Evolutionary conservation across 345 rosid genomes (phyloP), one percentile per base, ranked within the genome.

Genomic region (Aegle marmelos): DNA sequence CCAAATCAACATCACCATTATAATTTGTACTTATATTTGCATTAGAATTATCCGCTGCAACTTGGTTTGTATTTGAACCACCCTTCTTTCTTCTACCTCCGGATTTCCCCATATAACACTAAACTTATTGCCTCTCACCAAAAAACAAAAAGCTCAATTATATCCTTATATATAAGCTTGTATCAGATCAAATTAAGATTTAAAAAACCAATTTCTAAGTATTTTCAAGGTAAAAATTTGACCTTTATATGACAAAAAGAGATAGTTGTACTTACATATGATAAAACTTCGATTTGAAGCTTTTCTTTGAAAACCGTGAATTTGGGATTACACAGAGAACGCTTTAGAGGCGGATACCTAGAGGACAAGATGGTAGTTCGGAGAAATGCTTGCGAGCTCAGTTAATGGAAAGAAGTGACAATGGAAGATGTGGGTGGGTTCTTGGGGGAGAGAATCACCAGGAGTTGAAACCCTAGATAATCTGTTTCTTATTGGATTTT

Each of bases 61-160:
- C 91, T 74, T 88, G 91, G 81, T 85, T 89, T 22, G 86, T 60
- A 72, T 75, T 79, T 16, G 90, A 83, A 85, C 81, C 82, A 25
- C 91, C 88, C 85, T 90, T 95, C 88, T 92, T 95, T 85, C 86
- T 95, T 82, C 89, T 90, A 54, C 91, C 94, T 63, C 93, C 96
- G 17, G 97, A 94, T 84, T 90, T 94, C 87, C 98, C 98, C 97
- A 94, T 92, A 72, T 27, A 78, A 71, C 33, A 50, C 70, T 16
- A 59, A 68, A 56, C 61, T 63, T 62, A 9, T 30, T 31, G 14
- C 1, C 36, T 45, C 34, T 60, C 54, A 30, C 48, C 36, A 11
- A 30, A 41, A 41, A 41, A 41, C 50, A 41, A 41, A 41, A 19
- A 48, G 21, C 68, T 59, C 19, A 16, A 27, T 36, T 73, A 73